Base-by-base conservation (phyloP, 768 basidiomycete genomes). In the Agaricus bisporus region DNA sequence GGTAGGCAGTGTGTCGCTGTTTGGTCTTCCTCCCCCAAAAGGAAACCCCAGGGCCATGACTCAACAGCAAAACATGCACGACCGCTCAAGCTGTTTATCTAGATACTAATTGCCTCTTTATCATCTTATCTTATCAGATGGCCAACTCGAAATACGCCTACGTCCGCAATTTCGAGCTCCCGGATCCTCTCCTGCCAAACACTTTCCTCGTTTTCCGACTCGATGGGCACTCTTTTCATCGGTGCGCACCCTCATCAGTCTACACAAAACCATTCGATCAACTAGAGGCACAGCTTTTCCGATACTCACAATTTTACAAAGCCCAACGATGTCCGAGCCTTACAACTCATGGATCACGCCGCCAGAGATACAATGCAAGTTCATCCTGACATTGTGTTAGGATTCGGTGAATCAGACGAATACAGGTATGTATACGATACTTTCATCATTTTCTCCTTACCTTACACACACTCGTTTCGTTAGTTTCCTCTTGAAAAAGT, bases 361-460 rank as follows among this genome's bases (percentile, higher is more conserved):
- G 97, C 97, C 0, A 75, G 73, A 59, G 74, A 79, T 44, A 75
- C 94, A 41, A 90, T 99, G 90, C 72, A 82, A 28, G 84, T 87
- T 62, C 86, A 87, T 63, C 78, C 81, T 35, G 95, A 97, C 64
- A 81, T 97, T 54, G 73, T 91, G 11, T 76, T 97, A 17, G 97
- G 79, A 0, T 98, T 95, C 64, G 97, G 97, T 1, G 91, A 99
- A 72, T 97, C 94, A 17, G 97, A 99, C 66, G 97, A 99, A 69
- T 98, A 83, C 69, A 97, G 94, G 95, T 88, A 54, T 48, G 74
- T 20, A 28, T 1, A 2, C 11, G 38, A 38, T 48, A 48, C 14
- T 25, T 41, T 18, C 43, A 25, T 1, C 17, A n/a, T 39, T 26
- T 7, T n/a, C 10, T 37, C 46, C 22, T 37, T 18, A 45, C 46